Percentiles rank a stretch among this genome's conserved stretches.
Evolutionary conservation across 1,284 basidiomycete genomes (phyloP).

Genomic region (Pseudozyma hubeiensis): DNA sequence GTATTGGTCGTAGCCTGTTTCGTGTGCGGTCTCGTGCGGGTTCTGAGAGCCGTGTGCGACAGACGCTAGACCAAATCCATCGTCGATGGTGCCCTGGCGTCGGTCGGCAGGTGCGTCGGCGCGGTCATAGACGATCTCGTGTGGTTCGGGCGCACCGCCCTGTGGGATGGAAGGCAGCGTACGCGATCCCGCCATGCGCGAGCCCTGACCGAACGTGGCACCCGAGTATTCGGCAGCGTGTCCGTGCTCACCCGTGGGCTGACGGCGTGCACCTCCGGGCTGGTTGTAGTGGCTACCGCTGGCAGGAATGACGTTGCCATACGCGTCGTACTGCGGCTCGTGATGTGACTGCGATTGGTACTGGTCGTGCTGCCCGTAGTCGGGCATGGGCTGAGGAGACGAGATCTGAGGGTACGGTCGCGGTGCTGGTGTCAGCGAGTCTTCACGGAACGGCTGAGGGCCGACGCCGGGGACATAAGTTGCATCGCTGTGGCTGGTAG

Average conservation of each 20-base stretch:
- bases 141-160: conserved; percentile 15
- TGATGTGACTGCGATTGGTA: conserved; percentile 16
- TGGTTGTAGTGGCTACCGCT: conserved; percentile 30
- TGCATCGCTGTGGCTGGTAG: conserved; percentile 24
- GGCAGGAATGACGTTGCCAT: conserved; percentile 27
- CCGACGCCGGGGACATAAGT: conserved; percentile 52
- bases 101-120: conserved; percentile 11
- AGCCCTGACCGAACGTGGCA: conserved; percentile 43
- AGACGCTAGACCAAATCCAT: conserved; percentile 53
- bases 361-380: conserved; percentile 19
- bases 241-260: conserved; percentile 46
- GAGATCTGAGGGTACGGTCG: conserved; percentile 37
- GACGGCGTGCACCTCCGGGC: conserved; percentile 22
- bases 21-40: conserved; percentile 15
- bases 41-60: conserved; percentile 23
- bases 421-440: conserved; percentile 28
- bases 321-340: conserved; percentile 34
- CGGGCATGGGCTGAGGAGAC: conserved; percentile 31
- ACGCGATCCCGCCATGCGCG: conserved; percentile 22
- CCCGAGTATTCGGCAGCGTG: conserved; percentile 50
- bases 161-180: conserved; percentile 37
- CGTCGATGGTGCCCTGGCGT: conserved; percentile 47
- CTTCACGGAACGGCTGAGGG: conserved; percentile 58
- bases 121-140: conserved; percentile 30
- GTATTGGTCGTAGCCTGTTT: conserved; percentile 37